A percentile compares a stretch with the other conserved stretches of the same genome.
phyloP scores from a whole-genome alignment of 1,284 basidiomycete species.

The Naganishia albida region DNA sequence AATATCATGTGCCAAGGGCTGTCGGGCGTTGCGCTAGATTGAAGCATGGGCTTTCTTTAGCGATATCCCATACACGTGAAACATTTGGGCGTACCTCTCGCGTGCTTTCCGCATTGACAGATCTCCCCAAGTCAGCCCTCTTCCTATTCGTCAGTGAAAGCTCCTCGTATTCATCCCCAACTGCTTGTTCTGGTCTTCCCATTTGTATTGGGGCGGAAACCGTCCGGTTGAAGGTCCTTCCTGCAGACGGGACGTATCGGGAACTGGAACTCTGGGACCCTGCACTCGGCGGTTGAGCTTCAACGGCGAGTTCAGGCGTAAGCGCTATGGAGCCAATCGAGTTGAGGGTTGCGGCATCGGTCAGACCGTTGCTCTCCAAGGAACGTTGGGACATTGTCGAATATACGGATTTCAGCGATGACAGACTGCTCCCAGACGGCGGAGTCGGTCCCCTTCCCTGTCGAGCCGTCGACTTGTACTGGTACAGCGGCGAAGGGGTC shows the following conservation, averaged over 20 bases:
- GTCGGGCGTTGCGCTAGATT: constrained; percentile 5
- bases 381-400: constrained; percentile 25
- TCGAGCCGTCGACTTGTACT: background rate
- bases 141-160: constrained; percentile 25
- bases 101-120: constrained; percentile 8
- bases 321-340: constrained; percentile 20
- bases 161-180: constrained; percentile 27
- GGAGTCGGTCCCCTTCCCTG: constrained; percentile 27
- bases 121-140: constrained; percentile 8
- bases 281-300: background rate
- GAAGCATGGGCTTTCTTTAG: background rate
- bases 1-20: constrained; percentile 18
- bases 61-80: background rate
- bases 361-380: constrained; percentile 19
- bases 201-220: constrained; percentile 28
- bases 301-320: constrained; percentile 18
- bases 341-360: constrained; percentile 29
- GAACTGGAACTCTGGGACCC: constrained; percentile 8
- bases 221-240: constrained; percentile 25
- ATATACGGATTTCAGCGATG: constrained; percentile 17
- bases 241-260: constrained; percentile 12
- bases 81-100: constrained; percentile 23
- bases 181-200: background rate
- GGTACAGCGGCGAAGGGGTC: constrained; percentile 17
- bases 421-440: constrained; percentile 25